Base-by-base conservation (phyloP, 1,284 basidiomycete species). In the Leccinum solheimii region DNA sequence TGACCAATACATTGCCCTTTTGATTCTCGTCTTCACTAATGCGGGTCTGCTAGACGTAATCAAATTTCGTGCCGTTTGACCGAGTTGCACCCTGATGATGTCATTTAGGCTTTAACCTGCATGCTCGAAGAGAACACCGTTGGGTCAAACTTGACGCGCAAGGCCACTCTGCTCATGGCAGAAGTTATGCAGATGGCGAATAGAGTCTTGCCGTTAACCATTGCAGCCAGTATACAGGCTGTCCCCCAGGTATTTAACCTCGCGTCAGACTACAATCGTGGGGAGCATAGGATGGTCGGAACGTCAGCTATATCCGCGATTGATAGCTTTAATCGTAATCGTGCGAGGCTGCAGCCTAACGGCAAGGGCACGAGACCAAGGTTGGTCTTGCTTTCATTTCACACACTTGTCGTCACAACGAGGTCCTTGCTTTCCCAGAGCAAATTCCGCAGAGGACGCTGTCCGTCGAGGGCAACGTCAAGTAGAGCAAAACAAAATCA, bases 1-100 rank as follows among this genome's bases (percentile, higher is more conserved):
- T 3, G 95, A 98, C 71, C 97, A 99, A 71, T 99, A 95, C 72
- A 86, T 97, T 51, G 91, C 92, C 0, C 80, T 99, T n/a, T 79
- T 99, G 3, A 82, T 98, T 8, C 81, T 94, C 13, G 85, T 98
- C 5, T 88, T 98, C 62, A 86, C 91, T 14, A 91, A 96, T 67
- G 90, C 92, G 2, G 97, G 96, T 9, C 78, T 99, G 1, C 78
- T 95, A 45, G 94, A 96, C 73, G 94, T 95, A 65, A 66, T 85
- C 74, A 30, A 13, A 51, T 38, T 60, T 48, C n/a, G 27, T 9
- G 57, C 36, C 3, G n/a, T 55, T 34, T 30, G 30, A 50, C 52
- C 32, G 48, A 61, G 16, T 56, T 14, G 40, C 62, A 14, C 57
- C 6, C 55, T 68, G 21, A 63, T 59, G 26, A 2, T 40, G n/a